Percentiles rank a stretch among this genome's conserved stretches.
Conservation (phyloP, 129 eudicot species). For the Glebionis coronaria region DNA sequence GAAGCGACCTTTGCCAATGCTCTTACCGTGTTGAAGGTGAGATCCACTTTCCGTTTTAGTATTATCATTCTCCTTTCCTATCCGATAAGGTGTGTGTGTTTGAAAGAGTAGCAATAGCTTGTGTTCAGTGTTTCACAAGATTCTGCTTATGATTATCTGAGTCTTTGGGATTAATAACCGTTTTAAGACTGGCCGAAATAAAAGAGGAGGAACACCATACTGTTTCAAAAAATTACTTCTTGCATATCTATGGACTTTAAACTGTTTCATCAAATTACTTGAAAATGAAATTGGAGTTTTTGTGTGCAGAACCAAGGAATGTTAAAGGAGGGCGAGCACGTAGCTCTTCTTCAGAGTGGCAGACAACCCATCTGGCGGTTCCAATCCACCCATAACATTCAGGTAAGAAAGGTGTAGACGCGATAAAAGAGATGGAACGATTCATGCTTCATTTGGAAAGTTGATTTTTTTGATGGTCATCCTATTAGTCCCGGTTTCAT, state of each 20-base stretch:
- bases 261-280: neutral
- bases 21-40: conserved; percentile 61
- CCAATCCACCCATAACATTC: conserved; percentile 95
- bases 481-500: conserved; percentile 8
- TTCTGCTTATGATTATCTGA: too few species aligned
- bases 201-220: neutral
- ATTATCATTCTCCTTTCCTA: neutral
- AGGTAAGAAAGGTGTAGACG: conserved; percentile 76
- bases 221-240: neutral
- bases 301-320: conserved; percentile 71
- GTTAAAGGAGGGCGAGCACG: conserved; percentile 96
- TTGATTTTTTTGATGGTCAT: conserved; percentile 18
- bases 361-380: conserved; percentile 88
- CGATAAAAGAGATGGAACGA: conserved; percentile 8
- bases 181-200: neutral
- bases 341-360: conserved; percentile 96
- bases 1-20: conserved; percentile 83
- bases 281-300: conserved; percentile 16
- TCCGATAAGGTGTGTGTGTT: neutral
- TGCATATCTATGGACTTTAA: neutral
- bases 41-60: conserved; percentile 10
- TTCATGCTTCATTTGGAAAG: conserved; percentile 13
- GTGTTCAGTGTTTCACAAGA: too few species aligned
- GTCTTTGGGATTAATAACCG: too few species aligned
- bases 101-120: neutral